Conservation (phyloP, 805 yeast genomes). For the Ogataea henricii region DNA sequence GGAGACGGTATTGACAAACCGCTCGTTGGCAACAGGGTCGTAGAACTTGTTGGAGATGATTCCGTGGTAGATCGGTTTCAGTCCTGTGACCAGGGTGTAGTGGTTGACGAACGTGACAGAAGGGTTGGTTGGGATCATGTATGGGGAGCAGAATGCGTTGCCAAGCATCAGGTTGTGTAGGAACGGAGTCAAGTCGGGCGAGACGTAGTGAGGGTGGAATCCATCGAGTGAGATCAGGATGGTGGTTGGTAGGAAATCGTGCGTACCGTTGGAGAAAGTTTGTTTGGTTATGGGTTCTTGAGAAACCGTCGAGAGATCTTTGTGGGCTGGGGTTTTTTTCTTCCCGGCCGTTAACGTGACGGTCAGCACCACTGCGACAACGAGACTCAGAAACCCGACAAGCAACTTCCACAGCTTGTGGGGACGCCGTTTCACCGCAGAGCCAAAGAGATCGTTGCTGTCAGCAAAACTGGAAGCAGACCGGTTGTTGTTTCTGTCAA, state of each 20-base stretch:
- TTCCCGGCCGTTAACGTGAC: not conserved
- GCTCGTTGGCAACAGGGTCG: constrained; percentile 56
- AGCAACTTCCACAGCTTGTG: not conserved
- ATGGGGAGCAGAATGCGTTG: constrained; percentile 72
- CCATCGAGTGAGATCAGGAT: constrained; percentile 82
- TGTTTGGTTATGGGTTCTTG: constrained; percentile 18
- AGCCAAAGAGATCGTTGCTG: constrained; percentile 12
- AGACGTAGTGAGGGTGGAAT: constrained; percentile 86
- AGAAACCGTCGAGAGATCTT: not conserved
- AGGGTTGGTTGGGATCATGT: constrained; percentile 85
- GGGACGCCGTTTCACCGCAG: not conserved
- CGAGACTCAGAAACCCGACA: not conserved
- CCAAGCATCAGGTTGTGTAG: constrained; percentile 57
- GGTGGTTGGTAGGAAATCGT: constrained; percentile 75
- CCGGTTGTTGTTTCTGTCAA: constrained; percentile 25
- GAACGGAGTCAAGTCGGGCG: constrained; percentile 65
- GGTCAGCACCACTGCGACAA: not conserved
- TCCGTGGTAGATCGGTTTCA: constrained; percentile 82
- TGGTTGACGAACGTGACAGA: constrained; percentile 90
- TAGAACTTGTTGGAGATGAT: constrained; percentile 81
- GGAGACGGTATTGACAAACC: constrained; percentile 66
- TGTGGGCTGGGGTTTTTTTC: not conserved
- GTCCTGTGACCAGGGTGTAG: constrained; percentile 88
- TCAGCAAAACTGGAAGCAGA: constrained; percentile 28
- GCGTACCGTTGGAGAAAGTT: constrained; percentile 60